Conservation (phyloP, 495 filamentous ascomycete genomes). For the Rhizodiscina lignyota region DNA sequence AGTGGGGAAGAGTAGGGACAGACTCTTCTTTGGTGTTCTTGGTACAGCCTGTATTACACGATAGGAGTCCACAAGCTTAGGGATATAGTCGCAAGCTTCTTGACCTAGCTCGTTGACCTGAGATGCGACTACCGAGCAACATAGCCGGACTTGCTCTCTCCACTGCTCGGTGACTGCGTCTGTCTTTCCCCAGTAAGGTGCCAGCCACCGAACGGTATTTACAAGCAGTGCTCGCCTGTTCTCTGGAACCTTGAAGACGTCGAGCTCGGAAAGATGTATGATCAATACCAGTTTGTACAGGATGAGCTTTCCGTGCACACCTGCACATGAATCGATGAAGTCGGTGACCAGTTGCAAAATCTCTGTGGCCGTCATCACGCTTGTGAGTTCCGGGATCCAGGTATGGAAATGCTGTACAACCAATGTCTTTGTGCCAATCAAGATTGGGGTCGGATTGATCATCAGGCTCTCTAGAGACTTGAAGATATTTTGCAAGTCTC, state of each 20-base stretch:
- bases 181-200: slow-evolving; percentile 78
- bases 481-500: slow-evolving; percentile 75
- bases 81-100: slow-evolving; percentile 71
- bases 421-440: slow-evolving; percentile 87
- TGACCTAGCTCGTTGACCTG: slow-evolving; percentile 65
- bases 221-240: slow-evolving; percentile 55
- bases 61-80: slow-evolving; percentile 82
- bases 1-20: slow-evolving; percentile 79
- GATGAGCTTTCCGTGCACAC: slow-evolving; percentile 83
- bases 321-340: slow-evolving; percentile 81
- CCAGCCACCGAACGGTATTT: slow-evolving; percentile 81
- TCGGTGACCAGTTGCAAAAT: slow-evolving; percentile 81
- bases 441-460: slow-evolving; percentile 63
- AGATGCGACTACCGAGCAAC: slow-evolving; percentile 75
- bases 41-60: slow-evolving; percentile 50
- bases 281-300: slow-evolving; percentile 87
- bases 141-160: slow-evolving; percentile 82
- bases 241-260: slow-evolving; percentile 61
- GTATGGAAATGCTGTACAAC: slow-evolving; percentile 94
- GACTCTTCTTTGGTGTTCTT: slow-evolving; percentile 44
- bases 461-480: slow-evolving; percentile 77
- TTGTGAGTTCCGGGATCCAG: slow-evolving; percentile 78
- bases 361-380: slow-evolving; percentile 62
- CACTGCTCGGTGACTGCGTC: slow-evolving; percentile 65
- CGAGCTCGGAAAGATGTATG: slow-evolving; percentile 67